Base-by-base conservation (phyloP, 2,329 filamentous ascomycete genomes). In the Cladosporium velox region DNA sequence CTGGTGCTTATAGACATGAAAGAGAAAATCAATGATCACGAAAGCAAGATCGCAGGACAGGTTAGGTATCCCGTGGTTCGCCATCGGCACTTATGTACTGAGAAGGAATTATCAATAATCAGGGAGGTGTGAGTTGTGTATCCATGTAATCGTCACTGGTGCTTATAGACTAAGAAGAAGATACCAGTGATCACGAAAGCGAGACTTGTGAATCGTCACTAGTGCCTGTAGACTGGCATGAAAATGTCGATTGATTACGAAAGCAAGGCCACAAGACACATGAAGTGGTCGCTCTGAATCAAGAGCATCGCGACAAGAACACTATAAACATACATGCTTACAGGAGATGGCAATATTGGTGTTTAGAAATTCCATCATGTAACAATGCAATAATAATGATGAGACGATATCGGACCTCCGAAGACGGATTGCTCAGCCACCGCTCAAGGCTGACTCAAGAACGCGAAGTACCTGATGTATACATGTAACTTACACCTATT, bases 401-500 rank as follows among this genome's bases (percentile, higher is more conserved):
- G 38, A 44, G 18, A n/a, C 3, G 38, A n/a, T 44, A 7, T 44
- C 18, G 38, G 38, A 44, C n/a, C n/a, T 47, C 41, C 41, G 41
- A 47, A 3, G 8, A 21, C 41, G 41, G 41, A 47, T 59, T 59
- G 18, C 21, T 47, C 57, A 59, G 38, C 57, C 57, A 59, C 24
- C 3, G 55, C 30, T 41, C 24, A 4, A 30, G 15, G 57, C 35
- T 59, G 57, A 59, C 24, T 47, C 57, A 59, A 30, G 10, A 15
- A 28, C 7, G 55, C 18, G 15, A 41, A 41, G 24, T 59, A 30
- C 38, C 26, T 59, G 35, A 59, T 59, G 38, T 41, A 59, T 59
- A 59, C 35, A 41, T 59, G 57, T 59, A n/a, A n/a, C n/a, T n/a
- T n/a, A 59, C 15, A 59, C 28, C 15, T 55, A 34, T 6, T 55